Percentiles rank a stretch among this genome's conserved stretches.
phyloP scores from a whole-genome alignment of 1,284 basidiomycete genomes.

The Ustilago shanxiensis region DNA sequence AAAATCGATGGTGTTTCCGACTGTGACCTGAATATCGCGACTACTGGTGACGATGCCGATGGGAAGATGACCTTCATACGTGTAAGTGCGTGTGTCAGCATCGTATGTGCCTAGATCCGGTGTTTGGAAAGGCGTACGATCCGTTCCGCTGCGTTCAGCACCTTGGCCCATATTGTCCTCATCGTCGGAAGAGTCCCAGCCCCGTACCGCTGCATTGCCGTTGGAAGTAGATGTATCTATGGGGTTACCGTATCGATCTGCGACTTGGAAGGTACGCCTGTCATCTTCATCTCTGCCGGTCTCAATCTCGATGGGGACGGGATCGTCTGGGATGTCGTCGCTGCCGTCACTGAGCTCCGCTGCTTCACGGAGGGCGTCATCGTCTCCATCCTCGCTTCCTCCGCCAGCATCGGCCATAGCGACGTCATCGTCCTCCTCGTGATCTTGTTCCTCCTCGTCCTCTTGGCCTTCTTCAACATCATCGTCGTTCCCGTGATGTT shows the following conservation, averaged over 20 bases:
- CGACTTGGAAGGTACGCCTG: slow-evolving; percentile 36
- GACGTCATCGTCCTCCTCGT: slow-evolving; percentile 14
- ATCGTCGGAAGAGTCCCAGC: slow-evolving; percentile 29
- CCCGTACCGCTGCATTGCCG: neutral
- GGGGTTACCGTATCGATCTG: slow-evolving; percentile 43
- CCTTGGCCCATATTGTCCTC: slow-evolving; percentile 3
- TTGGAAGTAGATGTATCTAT: neutral
- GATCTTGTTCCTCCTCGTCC: slow-evolving; percentile 4
- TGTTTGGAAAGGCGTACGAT: slow-evolving; percentile 19
- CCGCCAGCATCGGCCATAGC: slow-evolving; percentile 13
- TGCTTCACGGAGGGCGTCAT: slow-evolving; percentile 32
- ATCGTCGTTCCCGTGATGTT: neutral
- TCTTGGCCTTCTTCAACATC: slow-evolving; percentile 12
- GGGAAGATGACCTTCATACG: slow-evolving; percentile 29
- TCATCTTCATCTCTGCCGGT: slow-evolving; percentile 16
- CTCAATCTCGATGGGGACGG: slow-evolving; percentile 46
- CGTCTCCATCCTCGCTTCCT: slow-evolving; percentile 32
- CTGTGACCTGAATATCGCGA: slow-evolving; percentile 25
- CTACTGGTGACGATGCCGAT: slow-evolving; percentile 29
- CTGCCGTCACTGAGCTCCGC: slow-evolving; percentile 19
- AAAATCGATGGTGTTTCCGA: slow-evolving; percentile 36
- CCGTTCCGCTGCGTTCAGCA: neutral
- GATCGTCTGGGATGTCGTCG: slow-evolving; percentile 37
- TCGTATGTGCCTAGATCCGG: slow-evolving; percentile 32
- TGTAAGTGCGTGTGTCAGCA: slow-evolving; percentile 30